Conservation (phyloP, 2,329 filamentous ascomycete genomes). For the Leptographium lundbergii region DNA sequence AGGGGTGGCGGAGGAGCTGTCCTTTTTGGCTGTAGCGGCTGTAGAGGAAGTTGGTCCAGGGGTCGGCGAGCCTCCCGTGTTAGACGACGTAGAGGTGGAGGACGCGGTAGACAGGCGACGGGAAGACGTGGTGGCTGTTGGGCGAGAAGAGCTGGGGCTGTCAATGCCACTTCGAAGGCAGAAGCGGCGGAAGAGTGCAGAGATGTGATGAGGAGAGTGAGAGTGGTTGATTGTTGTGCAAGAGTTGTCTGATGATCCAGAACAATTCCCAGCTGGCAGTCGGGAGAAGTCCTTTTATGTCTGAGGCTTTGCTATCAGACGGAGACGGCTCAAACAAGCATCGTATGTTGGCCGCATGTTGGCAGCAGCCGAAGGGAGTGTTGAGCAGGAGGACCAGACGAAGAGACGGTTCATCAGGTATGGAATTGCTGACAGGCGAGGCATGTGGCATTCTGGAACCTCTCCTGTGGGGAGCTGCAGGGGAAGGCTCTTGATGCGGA, state of each 20-base stretch:
- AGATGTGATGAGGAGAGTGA: background rate
- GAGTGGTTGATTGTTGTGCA: background rate
- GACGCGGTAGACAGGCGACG: constrained; percentile 10
- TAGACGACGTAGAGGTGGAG: constrained; percentile 7
- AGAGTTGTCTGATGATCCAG: background rate
- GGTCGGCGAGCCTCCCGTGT: constrained; percentile 6
- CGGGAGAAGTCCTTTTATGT: background rate
- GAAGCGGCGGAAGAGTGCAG: background rate
- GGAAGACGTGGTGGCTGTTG: constrained; percentile 12
- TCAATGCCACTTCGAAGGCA: background rate
- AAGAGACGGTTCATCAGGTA: background rate
- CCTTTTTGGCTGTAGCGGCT: background rate
- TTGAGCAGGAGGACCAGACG: background rate
- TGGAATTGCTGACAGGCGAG: background rate
- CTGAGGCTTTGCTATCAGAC: background rate
- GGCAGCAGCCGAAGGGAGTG: background rate
- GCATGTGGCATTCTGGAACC: too few relatives aligned
- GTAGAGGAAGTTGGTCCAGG: background rate
- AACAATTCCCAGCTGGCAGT: background rate
- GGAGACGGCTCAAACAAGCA: constrained; percentile 4
- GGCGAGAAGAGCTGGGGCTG: background rate
- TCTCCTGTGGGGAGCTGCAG: background rate
- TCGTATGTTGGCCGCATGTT: constrained; percentile 9
- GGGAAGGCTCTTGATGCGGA: too few relatives aligned
- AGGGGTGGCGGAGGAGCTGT: background rate